Conservation (phyloP, 2,329 filamentous ascomycete species). For the Calonectria multiphialidica region DNA sequence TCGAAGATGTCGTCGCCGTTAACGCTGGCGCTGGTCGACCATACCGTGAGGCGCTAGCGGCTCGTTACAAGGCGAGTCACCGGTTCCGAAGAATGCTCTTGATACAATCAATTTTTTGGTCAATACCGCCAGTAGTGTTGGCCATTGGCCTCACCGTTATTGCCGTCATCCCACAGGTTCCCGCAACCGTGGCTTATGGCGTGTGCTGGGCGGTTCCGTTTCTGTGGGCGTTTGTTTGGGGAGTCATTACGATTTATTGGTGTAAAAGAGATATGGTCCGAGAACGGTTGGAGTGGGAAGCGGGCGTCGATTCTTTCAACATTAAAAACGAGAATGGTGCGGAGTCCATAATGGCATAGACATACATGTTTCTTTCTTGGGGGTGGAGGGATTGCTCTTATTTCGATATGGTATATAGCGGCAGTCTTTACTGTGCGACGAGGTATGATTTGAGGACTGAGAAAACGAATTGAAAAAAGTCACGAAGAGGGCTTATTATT, state of each 20-base stretch:
- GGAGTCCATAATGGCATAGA: conserved; percentile 25
- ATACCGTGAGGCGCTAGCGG: conserved; percentile 56
- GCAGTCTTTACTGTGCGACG: background rate
- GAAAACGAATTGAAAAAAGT: background rate
- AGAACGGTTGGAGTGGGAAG: conserved; percentile 54
- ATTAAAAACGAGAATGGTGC: background rate
- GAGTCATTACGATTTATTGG: conserved; percentile 49
- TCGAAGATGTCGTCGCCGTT: conserved; percentile 77
- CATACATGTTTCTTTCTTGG: background rate
- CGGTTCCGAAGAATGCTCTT: conserved; percentile 56
- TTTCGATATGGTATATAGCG: background rate
- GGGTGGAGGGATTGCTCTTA: background rate
- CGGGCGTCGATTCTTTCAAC: conserved; percentile 38
- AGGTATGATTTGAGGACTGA: conserved; percentile 7
- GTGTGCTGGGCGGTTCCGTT: conserved; percentile 56
- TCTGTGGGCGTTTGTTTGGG: conserved; percentile 51
- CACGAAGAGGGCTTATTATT: background rate
- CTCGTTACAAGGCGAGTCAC: conserved; percentile 55
- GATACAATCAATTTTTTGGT: conserved; percentile 56
- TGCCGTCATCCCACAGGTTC: conserved; percentile 49
- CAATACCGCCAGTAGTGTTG: conserved; percentile 52
- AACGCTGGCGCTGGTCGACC: conserved; percentile 69
- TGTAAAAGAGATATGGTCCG: conserved; percentile 53
- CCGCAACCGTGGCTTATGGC: conserved; percentile 52
- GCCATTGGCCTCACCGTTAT: conserved; percentile 52